Evolutionary conservation across 202 grass and related monocot genomes (phyloP), one percentile per base, ranked within the genome.

Genomic region (Miscanthus sacchariflorus): DNA sequence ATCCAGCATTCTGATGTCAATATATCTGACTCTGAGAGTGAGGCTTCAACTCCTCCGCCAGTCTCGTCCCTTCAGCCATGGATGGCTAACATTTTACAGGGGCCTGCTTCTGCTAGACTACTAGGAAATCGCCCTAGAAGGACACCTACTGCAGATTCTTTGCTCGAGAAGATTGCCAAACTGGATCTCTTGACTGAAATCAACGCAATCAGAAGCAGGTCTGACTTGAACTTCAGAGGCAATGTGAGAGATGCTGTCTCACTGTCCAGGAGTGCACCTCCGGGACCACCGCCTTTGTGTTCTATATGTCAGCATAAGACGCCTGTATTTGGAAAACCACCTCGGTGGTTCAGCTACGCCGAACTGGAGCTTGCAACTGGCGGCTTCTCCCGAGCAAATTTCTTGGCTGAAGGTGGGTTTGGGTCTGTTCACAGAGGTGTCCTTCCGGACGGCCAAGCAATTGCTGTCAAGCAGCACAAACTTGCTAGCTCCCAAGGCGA

Each of bases 301-400:
- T 99, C 96, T 25, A 90, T 99, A 70, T 99, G 96, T 83, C 94
- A 99, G 59, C 96, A 99, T 42, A 99, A 99, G 70, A 83, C 96
- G 12, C 96, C 96, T 13, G 86, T 95, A 4, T 96, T 96, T 40
- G 96, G 96, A 5, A 99, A 99, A 75, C 96, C 96, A 13, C 96
- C 96, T 7, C 89, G 92, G 12, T 95, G 96, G 96, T 99, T 99
- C 54, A 96, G 91, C 79, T 99, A 96, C 21, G 78, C 91, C 0
- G 96, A 99, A 68, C 67, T 99, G 49, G 89, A 96, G 79, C 86
- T 93, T 36, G 96, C 96, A n/a, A 96, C 96, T 1, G 87, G 89
- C 73, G 91, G 92, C 14, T 99, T 99, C 58, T 99, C 96, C 7
- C 61, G 89, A 82, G 94, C 89, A 40, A 99, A 99, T 65, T 99